Percentiles rank a stretch among this genome's conserved stretches.
These are phyloP conservation scores for Harrya chromipes DNA, from an alignment of 768 basidiomycete genomes.

Conservation along the genomic window DNA sequence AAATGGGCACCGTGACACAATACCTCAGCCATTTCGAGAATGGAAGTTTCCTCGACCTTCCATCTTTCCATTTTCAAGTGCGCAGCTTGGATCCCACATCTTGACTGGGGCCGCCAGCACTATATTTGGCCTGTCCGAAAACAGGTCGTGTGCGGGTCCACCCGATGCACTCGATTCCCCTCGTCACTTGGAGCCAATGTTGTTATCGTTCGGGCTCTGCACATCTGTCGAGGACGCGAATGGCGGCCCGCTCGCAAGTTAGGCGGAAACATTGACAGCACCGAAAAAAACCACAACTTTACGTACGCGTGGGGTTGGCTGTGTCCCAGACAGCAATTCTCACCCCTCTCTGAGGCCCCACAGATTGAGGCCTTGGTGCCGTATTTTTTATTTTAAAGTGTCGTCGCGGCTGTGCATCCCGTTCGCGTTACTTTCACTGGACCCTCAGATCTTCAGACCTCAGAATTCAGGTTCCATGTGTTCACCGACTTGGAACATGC, in stretches of 20 bases:
- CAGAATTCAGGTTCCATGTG: background rate
- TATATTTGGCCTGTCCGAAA: constrained; percentile 3
- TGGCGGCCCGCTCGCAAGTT: background rate
- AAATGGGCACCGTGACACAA: background rate
- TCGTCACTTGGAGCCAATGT: background rate
- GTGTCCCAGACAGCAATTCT: background rate
- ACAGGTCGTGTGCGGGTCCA: constrained; percentile 4
- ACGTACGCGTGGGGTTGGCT: constrained; percentile 10
- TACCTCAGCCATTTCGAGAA: constrained; percentile 12
- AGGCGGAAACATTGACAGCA: background rate
- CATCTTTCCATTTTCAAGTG: constrained; percentile 14
- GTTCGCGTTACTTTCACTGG: constrained; percentile 3
- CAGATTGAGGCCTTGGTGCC: background rate
- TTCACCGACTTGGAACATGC: constrained; percentile 8
- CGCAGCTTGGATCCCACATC: constrained; percentile 7
- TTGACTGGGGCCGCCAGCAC: background rate
- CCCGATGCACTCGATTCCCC: background rate
- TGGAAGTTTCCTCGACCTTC: constrained; percentile 11
- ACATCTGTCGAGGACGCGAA: background rate
- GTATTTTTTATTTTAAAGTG: background rate
- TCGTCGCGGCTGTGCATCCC: constrained; percentile 4
- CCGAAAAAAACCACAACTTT: background rate
- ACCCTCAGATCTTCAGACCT: background rate
- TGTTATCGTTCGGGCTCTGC: background rate
- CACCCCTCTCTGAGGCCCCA: constrained; percentile 7